Percentiles rank a stretch among this genome's conserved stretches.
These are phyloP conservation scores for Mercurialis annua DNA, from an alignment of 345 rosid genomes.

Conservation along the genomic window DNA sequence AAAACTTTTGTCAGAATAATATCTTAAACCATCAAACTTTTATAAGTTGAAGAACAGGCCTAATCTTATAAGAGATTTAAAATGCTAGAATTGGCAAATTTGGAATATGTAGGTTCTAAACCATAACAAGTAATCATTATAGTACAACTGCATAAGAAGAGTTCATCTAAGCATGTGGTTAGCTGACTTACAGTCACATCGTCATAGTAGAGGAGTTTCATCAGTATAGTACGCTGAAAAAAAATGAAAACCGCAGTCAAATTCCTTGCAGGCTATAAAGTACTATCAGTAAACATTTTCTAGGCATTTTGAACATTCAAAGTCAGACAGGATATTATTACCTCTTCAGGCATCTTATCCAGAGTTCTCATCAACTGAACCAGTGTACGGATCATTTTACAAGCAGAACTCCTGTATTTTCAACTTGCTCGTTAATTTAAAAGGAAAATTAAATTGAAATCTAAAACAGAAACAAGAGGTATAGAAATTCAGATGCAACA, in stretches of 20 bases:
- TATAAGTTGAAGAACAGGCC: neutral
- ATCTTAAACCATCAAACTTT: neutral
- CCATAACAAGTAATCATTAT: neutral
- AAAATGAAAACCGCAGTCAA: neutral
- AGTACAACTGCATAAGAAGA: neutral
- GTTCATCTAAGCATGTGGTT: constrained; percentile 9
- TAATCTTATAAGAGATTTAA: constrained; percentile 6
- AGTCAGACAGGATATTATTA: constrained; percentile 22
- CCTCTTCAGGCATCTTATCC: constrained; percentile 94
- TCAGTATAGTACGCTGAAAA: constrained; percentile 81
- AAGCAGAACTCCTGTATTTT: constrained; percentile 78
- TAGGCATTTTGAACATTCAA: neutral
- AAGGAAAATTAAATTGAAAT: neutral
- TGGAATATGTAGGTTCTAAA: neutral
- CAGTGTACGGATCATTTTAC: constrained; percentile 91
- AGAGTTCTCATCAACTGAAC: constrained; percentile 97
- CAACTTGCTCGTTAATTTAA: neutral
- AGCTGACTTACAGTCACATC: constrained; percentile 78
- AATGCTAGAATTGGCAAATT: neutral
- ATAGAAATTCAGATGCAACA: constrained; percentile 3
- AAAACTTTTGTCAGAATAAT: neutral
- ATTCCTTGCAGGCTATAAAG: constrained; percentile 15
- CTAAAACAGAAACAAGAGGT: neutral
- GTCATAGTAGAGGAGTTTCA: constrained; percentile 94
- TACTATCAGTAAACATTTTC: neutral